Evolutionary conservation across 2,329 filamentous ascomycete species (phyloP), one percentile per base, ranked within the genome.

Genomic region (Nothomitra cinnamomea): DNA sequence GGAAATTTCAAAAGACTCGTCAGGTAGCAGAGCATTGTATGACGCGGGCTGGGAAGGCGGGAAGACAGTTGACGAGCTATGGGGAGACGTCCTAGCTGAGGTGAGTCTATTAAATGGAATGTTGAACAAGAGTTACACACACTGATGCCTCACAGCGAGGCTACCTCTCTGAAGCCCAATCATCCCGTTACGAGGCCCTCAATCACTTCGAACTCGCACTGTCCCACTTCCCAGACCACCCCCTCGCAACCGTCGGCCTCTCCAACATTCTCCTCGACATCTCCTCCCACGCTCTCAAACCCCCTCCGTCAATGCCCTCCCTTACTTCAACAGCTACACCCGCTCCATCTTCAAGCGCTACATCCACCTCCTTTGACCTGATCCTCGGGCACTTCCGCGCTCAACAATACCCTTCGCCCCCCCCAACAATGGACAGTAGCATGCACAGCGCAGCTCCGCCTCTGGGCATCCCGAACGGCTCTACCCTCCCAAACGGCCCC

Each of bases 201-300:
- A 72, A 77, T 22, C 75, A 85, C 58, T 95, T 90, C 61, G 92
- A 98, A 66, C 77, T 82, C 55, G 87, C 89, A 13, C 71, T 98
- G 17, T 79, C 82, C 22, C 81, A 88, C 63, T 85, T 79, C 57
- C 80, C 84, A 0, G 80, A 96, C 62, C 90, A 98, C 60, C 75
- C 85, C 0, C 73, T 74, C 13, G 87, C 86, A 32, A 94, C 85
- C 22, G 79, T 95, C 36, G 86, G 85, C 1, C 70, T 98, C 21
- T 87, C 87, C 17, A 85, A 85, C 60, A 82, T 96, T 38, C 74
- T 98, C 5, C 75, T 96, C 50, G 88, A 95, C 62, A 80, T 94
- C 19, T 94, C 52, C n/a, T 52, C 35, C 12, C 32, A 24, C 17
- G 19, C 35, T 15, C 15, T 52, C 35, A 10, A 42, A n/a, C 32